Conservation (phyloP, 2,329 filamentous ascomycete genomes). For the Neofusicoccum sp. region DNA sequence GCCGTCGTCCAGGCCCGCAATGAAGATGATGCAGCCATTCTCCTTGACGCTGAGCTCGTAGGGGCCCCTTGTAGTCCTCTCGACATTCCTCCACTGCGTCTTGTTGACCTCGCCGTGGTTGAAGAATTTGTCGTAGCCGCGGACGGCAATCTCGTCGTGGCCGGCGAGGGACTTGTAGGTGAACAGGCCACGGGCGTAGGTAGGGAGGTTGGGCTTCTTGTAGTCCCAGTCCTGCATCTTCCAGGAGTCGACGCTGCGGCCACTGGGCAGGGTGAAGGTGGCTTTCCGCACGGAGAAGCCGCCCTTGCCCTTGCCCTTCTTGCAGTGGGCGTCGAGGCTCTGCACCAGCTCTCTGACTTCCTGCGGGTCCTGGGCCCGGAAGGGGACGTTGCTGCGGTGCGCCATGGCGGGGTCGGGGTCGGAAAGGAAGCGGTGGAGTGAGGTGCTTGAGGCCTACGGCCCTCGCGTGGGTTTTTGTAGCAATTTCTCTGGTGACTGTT, state of each 20-base stretch:
- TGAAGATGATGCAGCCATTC: conserved; percentile 99
- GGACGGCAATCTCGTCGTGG: conserved; percentile 73
- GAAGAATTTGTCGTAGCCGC: conserved; percentile 99
- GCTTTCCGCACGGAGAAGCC: conserved; percentile 75
- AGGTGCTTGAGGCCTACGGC: background rate
- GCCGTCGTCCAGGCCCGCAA: conserved; percentile 84
- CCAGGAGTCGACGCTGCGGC: conserved; percentile 82
- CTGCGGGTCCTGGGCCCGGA: conserved; percentile 65
- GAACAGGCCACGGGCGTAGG: conserved; percentile 90
- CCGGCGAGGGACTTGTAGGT: conserved; percentile 69
- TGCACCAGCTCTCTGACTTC: conserved; percentile 66
- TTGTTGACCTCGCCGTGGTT: conserved; percentile 79
- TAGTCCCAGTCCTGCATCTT: conserved; percentile 94
- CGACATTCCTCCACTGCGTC: conserved; percentile 81
- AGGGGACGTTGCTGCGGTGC: conserved; percentile 55
- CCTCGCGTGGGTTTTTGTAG: background rate
- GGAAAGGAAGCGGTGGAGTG: background rate
- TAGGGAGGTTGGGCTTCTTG: conserved; percentile 81
- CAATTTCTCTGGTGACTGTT: conserved; percentile 1
- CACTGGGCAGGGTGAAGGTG: conserved; percentile 67
- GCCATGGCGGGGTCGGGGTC: conserved; percentile 46
- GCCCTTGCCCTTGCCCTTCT: conserved; percentile 48
- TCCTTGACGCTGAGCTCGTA: conserved; percentile 97
- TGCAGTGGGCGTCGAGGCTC: conserved; percentile 59
- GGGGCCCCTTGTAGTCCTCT: conserved; percentile 72